phyloP scores from a whole-genome alignment of 2,329 filamentous ascomycete species.

The Ophiocordyceps australis region DNA sequence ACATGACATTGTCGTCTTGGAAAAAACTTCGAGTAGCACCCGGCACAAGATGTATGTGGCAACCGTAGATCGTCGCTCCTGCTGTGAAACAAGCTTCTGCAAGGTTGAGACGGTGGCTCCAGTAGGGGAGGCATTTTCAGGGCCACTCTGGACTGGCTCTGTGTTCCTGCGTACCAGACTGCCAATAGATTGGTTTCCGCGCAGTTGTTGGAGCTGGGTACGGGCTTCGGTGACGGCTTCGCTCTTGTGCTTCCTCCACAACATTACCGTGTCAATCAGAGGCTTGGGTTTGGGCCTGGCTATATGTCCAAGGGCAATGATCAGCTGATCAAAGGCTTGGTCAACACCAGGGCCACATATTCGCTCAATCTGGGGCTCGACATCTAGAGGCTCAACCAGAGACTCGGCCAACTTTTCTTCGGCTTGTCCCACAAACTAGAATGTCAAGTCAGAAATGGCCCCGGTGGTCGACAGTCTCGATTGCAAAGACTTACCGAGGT shows the following conservation, averaged over 20 bases:
- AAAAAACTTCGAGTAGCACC: constrained; percentile 84
- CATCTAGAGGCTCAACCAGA: constrained; percentile 60
- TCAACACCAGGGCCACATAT: constrained; percentile 87
- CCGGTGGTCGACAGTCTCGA: too few species aligned
- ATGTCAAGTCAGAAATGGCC: constrained; percentile 3
- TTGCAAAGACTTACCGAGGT: constrained; percentile 47
- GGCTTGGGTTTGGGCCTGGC: constrained; percentile 87
- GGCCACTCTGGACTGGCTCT: constrained; percentile 39
- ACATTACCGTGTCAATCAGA: constrained; percentile 92
- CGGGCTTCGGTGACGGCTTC: constrained; percentile 63
- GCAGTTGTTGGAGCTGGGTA: constrained; percentile 34
- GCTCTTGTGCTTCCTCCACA: constrained; percentile 93
- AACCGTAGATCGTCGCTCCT: constrained; percentile 78
- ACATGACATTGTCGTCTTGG: constrained; percentile 64
- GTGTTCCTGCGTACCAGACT: constrained; percentile 54
- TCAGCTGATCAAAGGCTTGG: constrained; percentile 80
- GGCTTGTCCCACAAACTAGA: constrained; percentile 79
- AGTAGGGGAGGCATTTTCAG: constrained; percentile 13
- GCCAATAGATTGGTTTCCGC: constrained; percentile 20
- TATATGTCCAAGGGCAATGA: constrained; percentile 84
- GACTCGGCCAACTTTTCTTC: constrained; percentile 90
- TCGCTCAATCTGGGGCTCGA: constrained; percentile 68
- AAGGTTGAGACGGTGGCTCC: constrained; percentile 25
- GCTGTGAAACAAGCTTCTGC: constrained; percentile 58
- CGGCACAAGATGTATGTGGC: constrained; percentile 93